Conservation (phyloP, 2,329 filamentous ascomycete species). For the Cladosporium halotolerans region DNA sequence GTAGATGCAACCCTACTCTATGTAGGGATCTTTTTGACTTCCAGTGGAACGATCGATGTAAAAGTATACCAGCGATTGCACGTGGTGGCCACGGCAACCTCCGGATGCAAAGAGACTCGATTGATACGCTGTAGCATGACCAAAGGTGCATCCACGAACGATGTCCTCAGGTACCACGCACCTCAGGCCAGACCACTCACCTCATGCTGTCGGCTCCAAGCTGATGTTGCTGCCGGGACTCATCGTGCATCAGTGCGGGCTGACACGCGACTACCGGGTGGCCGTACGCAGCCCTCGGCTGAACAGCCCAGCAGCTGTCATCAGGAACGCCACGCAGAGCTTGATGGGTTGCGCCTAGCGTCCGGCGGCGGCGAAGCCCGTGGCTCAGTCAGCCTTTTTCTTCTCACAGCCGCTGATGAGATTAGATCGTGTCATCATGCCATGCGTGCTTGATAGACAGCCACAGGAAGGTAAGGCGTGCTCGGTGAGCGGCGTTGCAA, state of each 20-base stretch:
- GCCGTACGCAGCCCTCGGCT: not conserved
- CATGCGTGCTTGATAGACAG: not conserved
- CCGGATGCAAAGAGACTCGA: not conserved
- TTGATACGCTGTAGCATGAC: too few species aligned
- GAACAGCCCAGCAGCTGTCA: not conserved
- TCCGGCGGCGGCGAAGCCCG: not conserved
- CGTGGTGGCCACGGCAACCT: not conserved
- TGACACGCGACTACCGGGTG: not conserved
- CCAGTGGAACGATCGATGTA: not conserved
- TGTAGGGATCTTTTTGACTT: not conserved
- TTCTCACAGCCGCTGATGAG: not conserved
- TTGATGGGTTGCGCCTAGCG: not conserved
- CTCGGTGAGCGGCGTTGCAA: too few species aligned
- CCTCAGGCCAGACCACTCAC: not conserved
- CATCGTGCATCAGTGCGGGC: not conserved
- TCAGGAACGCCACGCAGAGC: not conserved
- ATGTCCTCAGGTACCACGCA: not conserved
- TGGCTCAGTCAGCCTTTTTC: not conserved
- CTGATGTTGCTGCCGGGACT: not conserved
- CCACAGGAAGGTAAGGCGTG: not conserved
- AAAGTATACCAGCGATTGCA: not conserved
- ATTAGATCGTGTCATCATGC: not conserved
- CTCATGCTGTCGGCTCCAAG: not conserved
- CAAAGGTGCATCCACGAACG: not conserved
- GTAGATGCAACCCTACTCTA: not conserved